Conservation (phyloP, 805 yeast species). For the Sugiyamaella chiloensis region DNA sequence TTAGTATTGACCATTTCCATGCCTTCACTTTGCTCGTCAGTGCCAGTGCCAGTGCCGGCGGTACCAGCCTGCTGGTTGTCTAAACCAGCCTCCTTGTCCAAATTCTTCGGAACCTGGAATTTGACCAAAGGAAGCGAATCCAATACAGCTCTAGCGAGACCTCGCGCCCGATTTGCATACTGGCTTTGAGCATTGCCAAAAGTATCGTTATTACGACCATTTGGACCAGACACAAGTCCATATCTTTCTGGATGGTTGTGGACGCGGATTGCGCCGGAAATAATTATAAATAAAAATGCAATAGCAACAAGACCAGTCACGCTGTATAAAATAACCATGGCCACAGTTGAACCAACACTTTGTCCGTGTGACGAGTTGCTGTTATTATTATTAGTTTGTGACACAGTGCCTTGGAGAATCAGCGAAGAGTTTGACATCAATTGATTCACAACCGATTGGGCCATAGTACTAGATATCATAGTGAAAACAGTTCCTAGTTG, state of each 20-base stretch:
- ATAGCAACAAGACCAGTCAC: conserved; percentile 31
- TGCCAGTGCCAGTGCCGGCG: not conserved
- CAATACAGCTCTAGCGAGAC: conserved; percentile 36
- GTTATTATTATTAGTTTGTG: conserved; percentile 3
- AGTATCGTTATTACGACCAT: conserved; percentile 10
- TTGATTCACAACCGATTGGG: conserved; percentile 16
- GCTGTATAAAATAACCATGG: conserved; percentile 32
- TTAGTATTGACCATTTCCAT: not conserved
- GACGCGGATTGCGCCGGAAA: conserved; percentile 34
- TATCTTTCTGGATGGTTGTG: conserved; percentile 37
- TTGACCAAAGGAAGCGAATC: conserved; percentile 35
- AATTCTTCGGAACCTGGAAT: conserved; percentile 12
- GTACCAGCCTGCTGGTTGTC: not conserved
- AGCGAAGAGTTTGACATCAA: conserved; percentile 10
- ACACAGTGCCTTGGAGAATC: conserved; percentile 6
- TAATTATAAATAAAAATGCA: conserved; percentile 29
- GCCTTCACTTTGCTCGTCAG: too few relatives aligned
- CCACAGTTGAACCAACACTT: conserved; percentile 23
- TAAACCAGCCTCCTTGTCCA: not conserved
- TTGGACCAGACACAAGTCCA: conserved; percentile 21
- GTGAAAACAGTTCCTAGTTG: conserved; percentile 28
- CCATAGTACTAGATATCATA: conserved; percentile 16
- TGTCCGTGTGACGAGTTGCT: not conserved
- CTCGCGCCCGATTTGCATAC: conserved; percentile 29
- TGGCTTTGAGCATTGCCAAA: conserved; percentile 16